Conservation (phyloP, 257 asterid genomes). For the Solanum chiquidenum region DNA sequence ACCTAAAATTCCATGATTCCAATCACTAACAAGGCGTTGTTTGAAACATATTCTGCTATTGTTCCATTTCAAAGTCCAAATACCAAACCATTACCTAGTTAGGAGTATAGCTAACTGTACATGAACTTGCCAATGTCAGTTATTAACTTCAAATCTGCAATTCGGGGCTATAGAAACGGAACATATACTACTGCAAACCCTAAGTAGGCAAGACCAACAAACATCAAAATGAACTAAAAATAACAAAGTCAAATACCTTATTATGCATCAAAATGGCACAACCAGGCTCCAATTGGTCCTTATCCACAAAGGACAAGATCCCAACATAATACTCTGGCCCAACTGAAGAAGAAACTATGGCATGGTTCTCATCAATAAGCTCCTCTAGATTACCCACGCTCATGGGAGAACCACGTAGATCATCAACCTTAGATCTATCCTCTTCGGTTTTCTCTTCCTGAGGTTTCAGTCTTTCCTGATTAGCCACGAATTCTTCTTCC, state of each 20-base stretch:
- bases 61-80: neutral
- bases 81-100: neutral
- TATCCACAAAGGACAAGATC: conserved; percentile 77
- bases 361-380: conserved; percentile 89
- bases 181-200: neutral
- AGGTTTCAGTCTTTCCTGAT: conserved; percentile 82
- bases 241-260: conserved; percentile 32
- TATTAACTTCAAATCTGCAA: neutral
- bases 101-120: neutral
- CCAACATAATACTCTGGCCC: conserved; percentile 94
- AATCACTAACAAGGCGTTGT: neutral
- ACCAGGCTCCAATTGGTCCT: conserved; percentile 94
- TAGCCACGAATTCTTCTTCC: conserved; percentile 93
- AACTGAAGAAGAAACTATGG: conserved; percentile 71
- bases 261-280: conserved; percentile 91
- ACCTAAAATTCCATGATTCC: neutral
- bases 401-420: conserved; percentile 82
- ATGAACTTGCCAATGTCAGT: neutral
- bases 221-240: neutral
- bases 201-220: neutral
- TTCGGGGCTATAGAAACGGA: neutral
- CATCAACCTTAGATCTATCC: conserved; percentile 83
- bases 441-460: conserved; percentile 97
- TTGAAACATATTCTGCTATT: neutral
- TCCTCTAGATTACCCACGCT: conserved; percentile 87